phyloP scores from a whole-genome alignment of 345 rosid genomes.

The Erucastrum elatum region DNA sequence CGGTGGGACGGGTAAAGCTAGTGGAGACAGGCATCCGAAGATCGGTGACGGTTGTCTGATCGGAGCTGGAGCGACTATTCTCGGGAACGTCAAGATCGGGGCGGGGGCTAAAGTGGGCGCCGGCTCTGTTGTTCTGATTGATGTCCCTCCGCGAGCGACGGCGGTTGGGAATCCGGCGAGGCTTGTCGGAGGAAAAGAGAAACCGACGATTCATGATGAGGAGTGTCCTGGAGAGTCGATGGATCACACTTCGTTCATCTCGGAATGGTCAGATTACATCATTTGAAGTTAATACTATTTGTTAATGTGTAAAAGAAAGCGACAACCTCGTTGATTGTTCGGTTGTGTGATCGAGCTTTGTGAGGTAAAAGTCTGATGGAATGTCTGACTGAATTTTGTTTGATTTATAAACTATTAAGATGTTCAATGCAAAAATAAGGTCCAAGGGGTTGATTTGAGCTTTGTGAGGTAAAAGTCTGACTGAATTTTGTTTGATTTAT shows the following conservation, averaged over 20 bases:
- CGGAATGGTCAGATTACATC: conserved; percentile 91
- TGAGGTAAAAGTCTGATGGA: background rate
- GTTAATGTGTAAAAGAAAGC: background rate
- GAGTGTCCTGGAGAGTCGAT: conserved; percentile 92
- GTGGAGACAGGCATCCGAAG: conserved; percentile 89
- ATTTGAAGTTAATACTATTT: conserved; percentile 27
- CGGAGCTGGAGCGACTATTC: conserved; percentile 90
- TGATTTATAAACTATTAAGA: background rate
- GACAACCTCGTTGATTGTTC: background rate
- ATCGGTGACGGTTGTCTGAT: conserved; percentile 91
- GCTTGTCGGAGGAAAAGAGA: conserved; percentile 86
- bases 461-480: background rate
- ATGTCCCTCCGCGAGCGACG: conserved; percentile 73
- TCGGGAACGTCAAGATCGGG: conserved; percentile 82
- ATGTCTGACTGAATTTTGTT: background rate
- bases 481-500: background rate
- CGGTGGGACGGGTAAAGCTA: conserved; percentile 84
- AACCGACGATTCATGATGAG: conserved; percentile 52
- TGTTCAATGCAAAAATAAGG: background rate
- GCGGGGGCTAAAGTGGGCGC: conserved; percentile 97
- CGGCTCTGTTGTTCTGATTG: conserved; percentile 82
- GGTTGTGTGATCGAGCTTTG: background rate
- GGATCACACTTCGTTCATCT: conserved; percentile 95
- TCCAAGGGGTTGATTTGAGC: background rate
- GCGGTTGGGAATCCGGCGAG: conserved; percentile 96